Evolutionary conservation across 306 rosid species (phyloP).

Genomic region (Leucaena leucocephala): DNA sequence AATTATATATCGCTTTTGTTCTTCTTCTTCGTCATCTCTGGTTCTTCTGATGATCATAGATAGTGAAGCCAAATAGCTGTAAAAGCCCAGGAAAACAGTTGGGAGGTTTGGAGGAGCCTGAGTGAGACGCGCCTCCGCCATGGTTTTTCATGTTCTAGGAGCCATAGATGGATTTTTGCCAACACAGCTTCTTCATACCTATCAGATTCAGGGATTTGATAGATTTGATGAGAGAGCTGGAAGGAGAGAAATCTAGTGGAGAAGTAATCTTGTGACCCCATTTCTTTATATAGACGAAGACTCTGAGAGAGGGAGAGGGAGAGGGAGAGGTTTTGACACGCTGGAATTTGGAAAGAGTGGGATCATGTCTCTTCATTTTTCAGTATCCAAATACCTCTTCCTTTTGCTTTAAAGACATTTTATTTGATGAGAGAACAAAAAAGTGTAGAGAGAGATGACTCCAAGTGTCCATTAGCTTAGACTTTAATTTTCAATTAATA

Average conservation of each 20-base stretch:
- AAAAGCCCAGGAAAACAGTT: conserved; percentile 50
- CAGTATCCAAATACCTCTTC: conserved; percentile 39
- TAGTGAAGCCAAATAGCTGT: conserved; percentile 29
- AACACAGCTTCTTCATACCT: conserved; percentile 40
- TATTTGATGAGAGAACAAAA: conserved; percentile 27
- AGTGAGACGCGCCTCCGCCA: conserved; percentile 41
- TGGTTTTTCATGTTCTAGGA: conserved; percentile 27
- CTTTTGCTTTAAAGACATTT: conserved; percentile 37
- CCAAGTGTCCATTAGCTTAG: conserved; percentile 21
- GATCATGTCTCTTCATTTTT: conserved; percentile 28
- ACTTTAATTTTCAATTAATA: neutral
- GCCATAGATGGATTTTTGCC: conserved; percentile 49
- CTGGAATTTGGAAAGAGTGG: conserved; percentile 31
- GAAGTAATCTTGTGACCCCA: conserved; percentile 38
- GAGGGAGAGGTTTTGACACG: neutral
- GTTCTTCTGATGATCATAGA: conserved; percentile 22
- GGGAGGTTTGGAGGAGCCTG: conserved; percentile 46
- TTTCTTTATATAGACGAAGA: conserved; percentile 54
- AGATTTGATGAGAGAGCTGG: conserved; percentile 11
- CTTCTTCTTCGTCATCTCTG: neutral
- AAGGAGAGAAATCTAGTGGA: conserved; percentile 48
- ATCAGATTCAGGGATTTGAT: conserved; percentile 45
- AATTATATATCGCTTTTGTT: neutral
- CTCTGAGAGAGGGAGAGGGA: neutral
- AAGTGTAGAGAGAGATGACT: conserved; percentile 30